phyloP scores from a whole-genome alignment of 129 eudicot genomes.

The Dittrichia graveolens region DNA sequence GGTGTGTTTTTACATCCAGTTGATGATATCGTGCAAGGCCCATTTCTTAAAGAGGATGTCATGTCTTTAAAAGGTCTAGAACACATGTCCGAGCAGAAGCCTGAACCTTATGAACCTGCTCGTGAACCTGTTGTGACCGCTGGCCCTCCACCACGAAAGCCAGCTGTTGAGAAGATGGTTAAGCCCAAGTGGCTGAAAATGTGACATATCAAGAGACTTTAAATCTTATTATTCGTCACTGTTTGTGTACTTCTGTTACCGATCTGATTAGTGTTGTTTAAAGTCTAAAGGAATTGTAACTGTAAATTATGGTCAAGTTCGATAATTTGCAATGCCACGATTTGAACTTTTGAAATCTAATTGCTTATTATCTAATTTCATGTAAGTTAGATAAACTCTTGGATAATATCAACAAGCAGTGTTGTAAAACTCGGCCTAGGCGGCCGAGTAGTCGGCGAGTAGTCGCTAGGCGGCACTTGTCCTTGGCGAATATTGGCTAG shows the following conservation, averaged over 20 bases:
- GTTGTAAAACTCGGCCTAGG: no score
- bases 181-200: conserved; percentile 91
- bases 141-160: conserved; percentile 44
- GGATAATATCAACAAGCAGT: no score
- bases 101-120: conserved; percentile 41
- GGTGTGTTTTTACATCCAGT: conserved; percentile 32
- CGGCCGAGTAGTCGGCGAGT: no score
- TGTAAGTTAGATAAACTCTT: neutral
- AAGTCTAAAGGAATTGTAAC: neutral
- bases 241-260: neutral
- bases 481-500: no score
- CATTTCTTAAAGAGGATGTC: conserved; percentile 70
- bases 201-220: conserved; percentile 36
- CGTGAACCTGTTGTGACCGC: conserved; percentile 40
- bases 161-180: conserved; percentile 51
- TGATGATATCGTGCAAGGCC: conserved; percentile 41
- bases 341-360: neutral
- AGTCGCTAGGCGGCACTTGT: no score
- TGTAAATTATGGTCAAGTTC: conserved; percentile 19
- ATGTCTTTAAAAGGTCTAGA: conserved; percentile 70
- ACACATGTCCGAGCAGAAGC: conserved; percentile 23
- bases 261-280: conserved; percentile 10
- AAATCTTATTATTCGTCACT: no score
- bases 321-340: neutral
- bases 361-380: neutral